phyloP scores from a whole-genome alignment of 208 protist species.

The Crithidia sp. region DNA sequence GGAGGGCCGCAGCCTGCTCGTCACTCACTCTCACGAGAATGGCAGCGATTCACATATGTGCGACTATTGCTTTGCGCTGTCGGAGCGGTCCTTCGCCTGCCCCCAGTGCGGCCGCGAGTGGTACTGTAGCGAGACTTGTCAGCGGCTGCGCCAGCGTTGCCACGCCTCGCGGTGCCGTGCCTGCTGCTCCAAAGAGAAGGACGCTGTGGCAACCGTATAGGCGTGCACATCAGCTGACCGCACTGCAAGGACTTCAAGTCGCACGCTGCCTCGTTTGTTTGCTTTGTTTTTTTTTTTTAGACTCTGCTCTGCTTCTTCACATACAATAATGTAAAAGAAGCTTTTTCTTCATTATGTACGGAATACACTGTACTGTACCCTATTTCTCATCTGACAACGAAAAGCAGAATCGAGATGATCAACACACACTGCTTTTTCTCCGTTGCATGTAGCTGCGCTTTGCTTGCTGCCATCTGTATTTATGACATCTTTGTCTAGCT shows the following conservation, averaged over 20 bases:
- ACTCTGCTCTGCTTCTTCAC: not conserved
- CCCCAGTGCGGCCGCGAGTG: conserved; percentile 61
- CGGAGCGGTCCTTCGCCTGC: conserved; percentile 46
- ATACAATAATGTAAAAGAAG: too few relatives aligned
- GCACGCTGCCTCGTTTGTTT: not conserved
- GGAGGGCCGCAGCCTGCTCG: not conserved
- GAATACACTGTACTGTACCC: not conserved
- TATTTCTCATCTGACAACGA: not conserved
- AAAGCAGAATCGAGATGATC: too few relatives aligned
- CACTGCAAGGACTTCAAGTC: not conserved
- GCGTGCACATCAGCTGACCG: not conserved
- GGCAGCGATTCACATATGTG: conserved; percentile 38
- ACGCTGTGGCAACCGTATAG: not conserved
- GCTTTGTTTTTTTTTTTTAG: not conserved
- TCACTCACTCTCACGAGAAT: not conserved
- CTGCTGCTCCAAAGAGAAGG: not conserved
- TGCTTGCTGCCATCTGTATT: too few relatives aligned
- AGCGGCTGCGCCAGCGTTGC: conserved; percentile 44
- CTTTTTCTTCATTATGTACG: not conserved
- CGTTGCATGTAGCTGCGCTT: too few relatives aligned
- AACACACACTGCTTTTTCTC: too few relatives aligned
- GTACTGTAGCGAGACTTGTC: conserved; percentile 74
- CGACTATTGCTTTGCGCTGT: conserved; percentile 66
- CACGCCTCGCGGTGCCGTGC: conserved; percentile 49
- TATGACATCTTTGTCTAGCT: too few relatives aligned